These are phyloP conservation scores for Fagopyrum tataricum DNA, from an alignment of 148 eudicot species.

Conservation along the genomic window DNA sequence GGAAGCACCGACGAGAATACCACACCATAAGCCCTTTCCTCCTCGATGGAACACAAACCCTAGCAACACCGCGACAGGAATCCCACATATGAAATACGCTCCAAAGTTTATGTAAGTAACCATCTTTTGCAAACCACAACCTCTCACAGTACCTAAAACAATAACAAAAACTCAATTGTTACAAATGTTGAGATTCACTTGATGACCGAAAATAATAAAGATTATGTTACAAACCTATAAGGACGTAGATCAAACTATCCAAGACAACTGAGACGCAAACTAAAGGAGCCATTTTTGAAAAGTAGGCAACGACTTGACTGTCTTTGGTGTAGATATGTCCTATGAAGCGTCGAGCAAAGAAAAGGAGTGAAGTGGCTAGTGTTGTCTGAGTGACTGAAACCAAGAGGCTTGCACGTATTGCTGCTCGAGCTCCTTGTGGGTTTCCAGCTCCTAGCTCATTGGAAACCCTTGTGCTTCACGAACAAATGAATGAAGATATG, in stretches of 20 bases:
- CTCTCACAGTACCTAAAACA: slow-evolving; percentile 46
- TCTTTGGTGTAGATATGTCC: not conserved
- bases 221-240: not conserved
- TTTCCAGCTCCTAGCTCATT: not conserved
- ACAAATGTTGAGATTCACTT: not conserved
- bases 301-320: not conserved
- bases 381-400: not conserved
- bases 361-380: not conserved
- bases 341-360: not conserved
- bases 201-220: too few species aligned
- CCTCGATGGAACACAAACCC: slow-evolving; percentile 43
- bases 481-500: not conserved
- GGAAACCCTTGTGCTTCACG: slow-evolving; percentile 6
- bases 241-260: not conserved
- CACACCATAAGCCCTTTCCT: slow-evolving; percentile 27
- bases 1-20: not conserved
- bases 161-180: not conserved
- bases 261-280: not conserved
- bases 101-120: slow-evolving; percentile 57
- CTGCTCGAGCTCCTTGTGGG: slow-evolving; percentile 1
- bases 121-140: slow-evolving; percentile 63
- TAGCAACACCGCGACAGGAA: slow-evolving; percentile 38
- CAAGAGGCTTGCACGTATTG: not conserved
- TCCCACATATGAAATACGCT: slow-evolving; percentile 53
- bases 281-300: not conserved